Percentiles rank a stretch among this genome's conserved stretches.
Conservation (phyloP, 2,329 filamentous ascomycete genomes). For the Cytospora mali region DNA sequence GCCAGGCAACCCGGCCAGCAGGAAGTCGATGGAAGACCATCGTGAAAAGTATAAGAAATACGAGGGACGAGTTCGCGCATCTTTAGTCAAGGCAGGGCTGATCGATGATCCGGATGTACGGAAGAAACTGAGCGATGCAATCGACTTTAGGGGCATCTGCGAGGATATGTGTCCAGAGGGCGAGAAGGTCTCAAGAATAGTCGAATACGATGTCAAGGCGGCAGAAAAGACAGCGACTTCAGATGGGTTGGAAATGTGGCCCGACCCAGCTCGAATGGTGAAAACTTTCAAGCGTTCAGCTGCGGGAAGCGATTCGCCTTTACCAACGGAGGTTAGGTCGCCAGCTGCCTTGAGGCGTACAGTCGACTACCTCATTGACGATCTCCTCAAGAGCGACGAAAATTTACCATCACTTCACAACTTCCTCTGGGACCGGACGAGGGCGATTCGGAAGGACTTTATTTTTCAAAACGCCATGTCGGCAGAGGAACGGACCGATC, state of each 20-base stretch:
- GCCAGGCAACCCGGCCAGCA: constrained; percentile 54
- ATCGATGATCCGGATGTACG: constrained; percentile 68
- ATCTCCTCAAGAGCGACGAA: constrained; percentile 57
- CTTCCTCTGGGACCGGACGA: constrained; percentile 70
- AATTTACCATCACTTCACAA: constrained; percentile 60
- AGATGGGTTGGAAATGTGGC: constrained; percentile 44
- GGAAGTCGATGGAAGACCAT: constrained; percentile 55
- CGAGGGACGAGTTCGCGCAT: constrained; percentile 57
- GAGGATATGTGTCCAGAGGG: constrained; percentile 72
- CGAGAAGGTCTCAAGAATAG: constrained; percentile 65
- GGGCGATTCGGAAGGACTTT: constrained; percentile 69
- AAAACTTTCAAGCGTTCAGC: constrained; percentile 70
- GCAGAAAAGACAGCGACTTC: constrained; percentile 54
- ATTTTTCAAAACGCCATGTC: constrained; percentile 66
- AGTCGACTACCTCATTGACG: constrained; percentile 64
- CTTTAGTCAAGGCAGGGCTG: constrained; percentile 60
- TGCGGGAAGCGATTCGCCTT: constrained; percentile 66
- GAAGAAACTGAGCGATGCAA: constrained; percentile 63
- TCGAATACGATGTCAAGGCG: constrained; percentile 59
- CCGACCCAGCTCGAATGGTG: constrained; percentile 60
- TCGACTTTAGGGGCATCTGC: constrained; percentile 69
- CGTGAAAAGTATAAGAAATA: constrained; percentile 60
- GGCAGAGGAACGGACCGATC: constrained; percentile 57
- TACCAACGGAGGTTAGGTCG: constrained; percentile 70
- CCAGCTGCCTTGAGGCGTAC: constrained; percentile 60